These are phyloP conservation scores for Agrocybe chaxingu DNA, from an alignment of 768 basidiomycete species.

Conservation along the genomic window DNA sequence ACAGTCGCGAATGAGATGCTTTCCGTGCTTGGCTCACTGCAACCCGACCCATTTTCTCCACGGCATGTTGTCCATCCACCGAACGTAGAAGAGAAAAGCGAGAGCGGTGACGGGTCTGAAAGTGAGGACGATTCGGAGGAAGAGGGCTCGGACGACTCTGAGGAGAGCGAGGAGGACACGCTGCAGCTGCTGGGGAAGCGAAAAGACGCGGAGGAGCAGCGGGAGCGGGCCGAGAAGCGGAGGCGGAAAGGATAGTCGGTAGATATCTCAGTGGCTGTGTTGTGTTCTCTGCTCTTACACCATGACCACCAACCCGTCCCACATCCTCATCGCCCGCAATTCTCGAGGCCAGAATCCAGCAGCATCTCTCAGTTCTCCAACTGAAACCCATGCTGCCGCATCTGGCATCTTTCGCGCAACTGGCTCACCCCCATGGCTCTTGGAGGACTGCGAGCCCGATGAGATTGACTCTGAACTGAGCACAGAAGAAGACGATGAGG, in stretches of 20 bases:
- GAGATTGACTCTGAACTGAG: conserved; percentile 69
- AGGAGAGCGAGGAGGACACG: conserved; percentile 25
- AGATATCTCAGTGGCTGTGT: conserved; percentile 21
- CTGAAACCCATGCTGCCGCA: conserved; percentile 86
- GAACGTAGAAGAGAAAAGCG: conserved; percentile 13
- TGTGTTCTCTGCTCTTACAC: conserved; percentile 9
- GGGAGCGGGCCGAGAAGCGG: conserved; percentile 16
- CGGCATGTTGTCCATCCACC: conserved; percentile 37
- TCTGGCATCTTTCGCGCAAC: conserved; percentile 81
- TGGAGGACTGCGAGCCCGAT: conserved; percentile 72
- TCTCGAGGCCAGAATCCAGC: conserved; percentile 78
- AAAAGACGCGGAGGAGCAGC: conserved; percentile 21
- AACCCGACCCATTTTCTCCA: conserved; percentile 70
- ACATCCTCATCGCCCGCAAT: conserved; percentile 85
- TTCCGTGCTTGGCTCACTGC: conserved; percentile 82
- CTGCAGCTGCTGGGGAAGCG: conserved; percentile 23
- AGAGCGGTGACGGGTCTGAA: conserved; percentile 19
- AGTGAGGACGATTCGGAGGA: conserved; percentile 5
- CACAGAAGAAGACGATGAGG: conserved; percentile 61
- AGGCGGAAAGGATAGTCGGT: conserved; percentile 15
- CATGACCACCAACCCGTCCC: conserved; percentile 77
- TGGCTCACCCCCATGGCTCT: conserved; percentile 75
- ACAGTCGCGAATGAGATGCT: conserved; percentile 94
- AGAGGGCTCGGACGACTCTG: conserved; percentile 14
- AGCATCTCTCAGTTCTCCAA: conserved; percentile 79